Base-by-base conservation (phyloP, 2,329 filamentous ascomycete genomes). In the Talaromyces islandicus region DNA sequence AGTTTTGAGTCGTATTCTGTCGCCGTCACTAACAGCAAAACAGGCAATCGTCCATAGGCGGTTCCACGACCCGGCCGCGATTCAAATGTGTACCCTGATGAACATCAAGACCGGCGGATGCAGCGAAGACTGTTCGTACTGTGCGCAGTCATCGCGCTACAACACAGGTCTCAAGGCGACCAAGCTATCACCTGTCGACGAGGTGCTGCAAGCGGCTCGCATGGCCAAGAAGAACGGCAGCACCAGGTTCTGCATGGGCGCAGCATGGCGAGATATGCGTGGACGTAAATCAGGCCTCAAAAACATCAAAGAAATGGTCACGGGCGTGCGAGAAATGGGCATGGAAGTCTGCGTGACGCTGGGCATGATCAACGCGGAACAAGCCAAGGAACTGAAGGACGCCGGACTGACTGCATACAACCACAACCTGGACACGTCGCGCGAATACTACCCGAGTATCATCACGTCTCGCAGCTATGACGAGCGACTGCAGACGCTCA, bases 91-190 rank as follows among this genome's bases (percentile, higher is more conserved):
- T 79, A 96, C 92, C 0, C 81, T 96, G 61, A 95, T 96, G 90
- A 96, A 95, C 81, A 96, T 96, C 80, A 96, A 96, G 74, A 95
- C 91, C 9, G 92, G 92, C 58, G 92, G 92, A 54, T 96, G 92
- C 77, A 91, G 86, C 67, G 92, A 96, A 75, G 92, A 96, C 76
- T 96, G 92, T 78, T 91, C 88, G 25, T 96, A 96, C 84, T 94
- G 90, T 73, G 89, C 90, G 1, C 91, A 94, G 75, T 91, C 90
- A 2, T 90, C 88, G 9, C 87, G 89, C 41, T 89, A 94, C 81
- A 76, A 80, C 67, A 85, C 90, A 4, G 89, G 90, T 10, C 82
- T 94, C 54, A 83, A 89, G 69, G 89, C 90, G 9, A 88, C 88
- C 63, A 89, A 90, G 67, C 85, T 95, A 70, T 88, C 88, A 63